Base-by-base conservation (phyloP, 2,329 filamentous ascomycete genomes). In the Simplicillium sp. region DNA sequence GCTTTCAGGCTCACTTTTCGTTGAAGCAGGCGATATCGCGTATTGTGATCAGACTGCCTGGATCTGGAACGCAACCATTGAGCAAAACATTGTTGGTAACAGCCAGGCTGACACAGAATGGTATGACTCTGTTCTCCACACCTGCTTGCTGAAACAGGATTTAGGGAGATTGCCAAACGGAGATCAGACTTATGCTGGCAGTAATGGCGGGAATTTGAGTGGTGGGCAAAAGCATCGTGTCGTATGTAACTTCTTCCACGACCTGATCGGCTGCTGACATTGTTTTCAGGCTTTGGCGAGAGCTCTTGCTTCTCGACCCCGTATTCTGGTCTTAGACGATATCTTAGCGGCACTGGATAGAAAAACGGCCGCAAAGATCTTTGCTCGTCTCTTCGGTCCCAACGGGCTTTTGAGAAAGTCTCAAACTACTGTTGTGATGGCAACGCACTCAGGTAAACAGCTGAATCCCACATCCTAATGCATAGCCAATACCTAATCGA, bases 191-290 rank as follows among this genome's bases (percentile, higher is more conserved):
- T 34, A 36, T 18, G 43, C 50, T 3, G 52, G 53, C 3, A 46
- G 44, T 11, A 47, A 46, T 3, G 54, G 54, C 3, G 45, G 46
- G 6, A 43, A 45, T 3, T 44, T 56, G 0, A 54, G 52, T 34
- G 54, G 53, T n/a, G 54, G 54, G 2, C 53, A 55, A 41, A 51
- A 52, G 20, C 48, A 50, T 40, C 48, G 53, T 9, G 44, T 55
- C 25, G 20, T 25, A 25, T 6, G 20, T 25, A 25, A 6, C 9
- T 25, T 25, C 9, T 9, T 25, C 6, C 20, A 25, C 9, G 20
- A 6, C 20, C 20, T 25, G 20, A 25, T 25, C 6, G 9, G 6
- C 20, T 25, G 20, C 20, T 25, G 9, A 25, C 20, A 25, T 25
- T 25, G 6, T 25, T 25, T 25, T 9, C 9, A 25, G 20, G 47